phyloP scores from a whole-genome alignment of 2,329 filamentous ascomycete genomes.

The Thelonectria olida region DNA sequence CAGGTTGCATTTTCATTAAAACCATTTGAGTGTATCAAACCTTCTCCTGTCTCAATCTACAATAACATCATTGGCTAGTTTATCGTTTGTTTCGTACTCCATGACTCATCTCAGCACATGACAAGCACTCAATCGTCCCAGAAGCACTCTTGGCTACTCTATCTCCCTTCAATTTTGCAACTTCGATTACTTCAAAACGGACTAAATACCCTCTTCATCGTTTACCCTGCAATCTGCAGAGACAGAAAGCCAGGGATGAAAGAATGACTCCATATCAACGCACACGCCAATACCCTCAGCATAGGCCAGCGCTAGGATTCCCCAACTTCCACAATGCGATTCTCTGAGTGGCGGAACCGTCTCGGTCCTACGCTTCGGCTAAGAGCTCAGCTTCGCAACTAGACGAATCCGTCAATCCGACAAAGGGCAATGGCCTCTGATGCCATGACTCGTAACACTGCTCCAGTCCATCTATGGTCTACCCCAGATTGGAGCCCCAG shows the following conservation, averaged over 20 bases:
- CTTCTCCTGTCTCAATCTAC: not conserved
- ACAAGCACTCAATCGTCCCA: too few species aligned
- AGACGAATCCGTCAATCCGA: not conserved
- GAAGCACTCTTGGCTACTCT: too few species aligned
- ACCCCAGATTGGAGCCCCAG: not conserved
- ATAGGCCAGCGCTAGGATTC: not conserved
- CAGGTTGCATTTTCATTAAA: too few species aligned
- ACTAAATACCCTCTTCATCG: not conserved
- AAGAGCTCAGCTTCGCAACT: not conserved
- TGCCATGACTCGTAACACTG: not conserved
- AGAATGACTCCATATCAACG: not conserved
- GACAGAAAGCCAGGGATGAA: not conserved
- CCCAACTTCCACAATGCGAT: not conserved
- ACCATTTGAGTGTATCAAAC: not conserved
- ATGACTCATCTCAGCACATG: too few species aligned
- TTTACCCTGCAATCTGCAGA: not conserved
- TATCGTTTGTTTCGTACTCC: too few species aligned
- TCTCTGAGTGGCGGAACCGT: slow-evolving; percentile 18
- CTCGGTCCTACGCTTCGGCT: not conserved
- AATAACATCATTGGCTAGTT: too few species aligned
- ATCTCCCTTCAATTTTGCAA: not conserved
- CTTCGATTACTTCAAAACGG: not conserved
- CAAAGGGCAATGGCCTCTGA: not conserved
- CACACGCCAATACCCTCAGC: not conserved
- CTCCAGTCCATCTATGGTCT: not conserved